Base-by-base conservation (phyloP, 768 basidiomycete genomes). In the Tylopilus vinaceipallidus region DNA sequence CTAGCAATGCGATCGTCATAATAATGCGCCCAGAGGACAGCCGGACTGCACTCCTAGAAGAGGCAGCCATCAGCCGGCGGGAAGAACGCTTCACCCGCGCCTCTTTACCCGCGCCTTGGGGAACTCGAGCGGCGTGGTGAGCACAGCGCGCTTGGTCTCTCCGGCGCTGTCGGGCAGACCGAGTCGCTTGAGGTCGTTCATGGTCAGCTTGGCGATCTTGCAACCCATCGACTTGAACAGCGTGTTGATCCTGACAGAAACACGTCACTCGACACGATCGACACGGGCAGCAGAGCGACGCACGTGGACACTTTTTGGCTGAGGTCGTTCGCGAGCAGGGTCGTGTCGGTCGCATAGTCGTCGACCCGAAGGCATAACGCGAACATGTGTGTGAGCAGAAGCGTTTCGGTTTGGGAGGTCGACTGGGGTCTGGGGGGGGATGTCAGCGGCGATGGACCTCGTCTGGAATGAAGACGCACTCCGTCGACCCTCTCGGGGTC, bases 201-300 rank as follows among this genome's bases (percentile, higher is more conserved):
- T 70, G 3, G 74, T 69, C 20, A 88, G 67, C 38, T 78, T 73
- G 40, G 72, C 72, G 38, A 92, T 72, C 53, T 82, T 84, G 68
- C 93, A 95, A 26, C 94, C 88, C 17, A 95, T 73, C 0, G 84
- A 81, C 65, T 79, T 88, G 75, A 91, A 94, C 16, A 91, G 64
- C n/a, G 73, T 62, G 54, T 81, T 82, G 34, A 88, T 77, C 45
- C 82, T 84, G 42, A 37, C 14, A 11, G n/a, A 2, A 12, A 30
- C 12, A 33, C n/a, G 12, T 56, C 27, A 63, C 44, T 36, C 23
- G 29, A 45, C 16, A 19, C 10, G 32, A 6, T 34, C 12, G 30
- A 19, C 24, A 26, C 39, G 13, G 16, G 34, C 9, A 22, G n/a
- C 20, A 35, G 3, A 19, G 24, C 17, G 12, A 73, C 88, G 54